Conservation (phyloP, 2,329 filamentous ascomycete species). For the Elsinoe necatrix region DNA sequence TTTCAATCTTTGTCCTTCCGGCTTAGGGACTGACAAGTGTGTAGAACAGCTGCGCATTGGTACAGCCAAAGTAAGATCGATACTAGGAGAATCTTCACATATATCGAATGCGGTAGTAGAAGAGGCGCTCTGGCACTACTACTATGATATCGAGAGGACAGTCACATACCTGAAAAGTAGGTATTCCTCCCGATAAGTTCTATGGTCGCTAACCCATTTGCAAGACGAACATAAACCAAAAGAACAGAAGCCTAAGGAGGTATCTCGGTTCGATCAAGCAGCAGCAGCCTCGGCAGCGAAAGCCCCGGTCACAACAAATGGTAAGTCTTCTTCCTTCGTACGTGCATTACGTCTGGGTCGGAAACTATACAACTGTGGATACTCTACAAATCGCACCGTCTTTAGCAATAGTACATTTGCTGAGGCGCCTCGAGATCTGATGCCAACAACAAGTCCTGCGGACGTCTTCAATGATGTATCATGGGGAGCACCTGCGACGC, state of each 20-base stretch:
- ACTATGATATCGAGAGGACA: conserved; percentile 82
- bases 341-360: conserved; percentile 4
- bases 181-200: conserved; percentile 13
- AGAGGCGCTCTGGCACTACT: conserved; percentile 91
- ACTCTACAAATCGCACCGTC: background rate
- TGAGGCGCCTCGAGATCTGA: conserved; percentile 21
- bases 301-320: conserved; percentile 33
- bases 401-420: conserved; percentile 23
- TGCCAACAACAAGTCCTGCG: conserved; percentile 24
- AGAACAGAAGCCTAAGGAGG: conserved; percentile 33
- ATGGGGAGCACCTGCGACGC: conserved; percentile 63
- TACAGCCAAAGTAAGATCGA: conserved; percentile 56
- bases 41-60: conserved; percentile 53
- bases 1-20: too few relatives aligned
- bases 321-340: conserved; percentile 33
- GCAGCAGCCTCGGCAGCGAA: conserved; percentile 32
- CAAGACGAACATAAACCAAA: conserved; percentile 25
- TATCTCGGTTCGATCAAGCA: conserved; percentile 40
- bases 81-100: conserved; percentile 56
- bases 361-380: background rate
- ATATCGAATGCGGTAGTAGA: conserved; percentile 67
- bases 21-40: conserved; percentile 18
- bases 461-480: conserved; percentile 76
- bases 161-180: conserved; percentile 68
- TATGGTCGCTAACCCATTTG: conserved; percentile 9